phyloP scores from a whole-genome alignment of 1,139 yeast genomes.

The Yamadazyma spencermartinsiae region DNA sequence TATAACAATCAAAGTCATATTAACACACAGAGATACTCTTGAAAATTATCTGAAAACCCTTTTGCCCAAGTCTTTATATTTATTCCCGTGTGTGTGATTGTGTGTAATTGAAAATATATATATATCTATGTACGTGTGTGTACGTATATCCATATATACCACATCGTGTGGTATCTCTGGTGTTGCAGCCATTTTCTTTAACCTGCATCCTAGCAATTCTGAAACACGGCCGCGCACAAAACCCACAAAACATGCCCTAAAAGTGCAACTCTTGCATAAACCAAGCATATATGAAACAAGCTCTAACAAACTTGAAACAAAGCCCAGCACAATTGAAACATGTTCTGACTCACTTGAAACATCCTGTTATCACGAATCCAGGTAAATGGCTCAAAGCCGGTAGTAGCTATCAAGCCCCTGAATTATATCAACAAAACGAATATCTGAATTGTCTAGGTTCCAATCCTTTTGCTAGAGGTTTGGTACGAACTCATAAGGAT shows the following conservation, averaged over 20 bases:
- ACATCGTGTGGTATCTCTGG: too few species aligned
- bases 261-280: neutral
- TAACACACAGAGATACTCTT: too few species aligned
- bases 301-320: constrained; percentile 14
- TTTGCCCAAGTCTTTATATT: neutral
- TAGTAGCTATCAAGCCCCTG: constrained; percentile 9
- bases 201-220: neutral
- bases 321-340: neutral
- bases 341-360: constrained; percentile 13
- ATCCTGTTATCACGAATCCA: constrained; percentile 13
- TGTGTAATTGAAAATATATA: neutral
- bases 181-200: neutral
- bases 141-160: neutral
- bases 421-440: constrained; percentile 5
- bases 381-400: constrained; percentile 6
- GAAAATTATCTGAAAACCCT: too few species aligned
- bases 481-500: constrained; percentile 13
- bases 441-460: constrained; percentile 9
- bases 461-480: constrained; percentile 14
- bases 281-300: neutral
- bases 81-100: neutral
- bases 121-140: neutral
- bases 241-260: neutral
- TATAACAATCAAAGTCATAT: too few species aligned
- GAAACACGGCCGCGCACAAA: neutral